Base-by-base conservation (phyloP, 2,329 filamentous ascomycete genomes). In the Orbilia oligospora region DNA sequence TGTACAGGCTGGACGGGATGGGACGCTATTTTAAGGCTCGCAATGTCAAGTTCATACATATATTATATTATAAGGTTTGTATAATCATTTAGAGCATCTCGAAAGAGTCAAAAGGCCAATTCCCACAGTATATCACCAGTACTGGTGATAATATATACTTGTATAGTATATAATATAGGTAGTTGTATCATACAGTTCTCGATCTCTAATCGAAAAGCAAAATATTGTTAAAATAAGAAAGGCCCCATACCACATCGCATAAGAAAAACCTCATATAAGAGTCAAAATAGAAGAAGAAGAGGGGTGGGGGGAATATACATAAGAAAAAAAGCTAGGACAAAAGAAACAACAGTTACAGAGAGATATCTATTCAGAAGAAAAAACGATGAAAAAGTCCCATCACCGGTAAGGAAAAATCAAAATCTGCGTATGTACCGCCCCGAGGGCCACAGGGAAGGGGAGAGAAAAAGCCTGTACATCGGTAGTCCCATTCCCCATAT, bases 161-260 rank as follows among this genome's bases (percentile, higher is more conserved):
- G 9, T 14, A n/a, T 16, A 41, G 44, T 46, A 46, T 46, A 46
- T 46, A 46, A 46, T 41, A 27, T 56, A 27, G 10, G 55, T 44
- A n/a, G n/a, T n/a, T n/a, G 41, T 71, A 71, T 71, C 68, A 71
- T 71, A 71, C 68, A 71, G 30, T 64, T 71, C 38, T 61, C 48
- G 55, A 63, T 71, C 41, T 63, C 44, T 20, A 63, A 71, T 71
- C 67, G 67, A 71, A 38, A 14, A 20, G 3, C 44, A 12, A 36
- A 65, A 48, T 48, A 46, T 33, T 30, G 38, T 33, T 22, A 41
- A 55, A 33, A 51, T 12, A 24, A 51, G 20, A 51, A 65, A 18
- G 20, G 20, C n/a, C 8, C 18, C 44, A 49, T 41, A 55, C 30
- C 36, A 24, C 27, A 20, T 46, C 16, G 18, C 49, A 72, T 44